These are phyloP conservation scores for Leccinum rimulosum DNA, from an alignment of 768 basidiomycete species.

Conservation along the genomic window DNA sequence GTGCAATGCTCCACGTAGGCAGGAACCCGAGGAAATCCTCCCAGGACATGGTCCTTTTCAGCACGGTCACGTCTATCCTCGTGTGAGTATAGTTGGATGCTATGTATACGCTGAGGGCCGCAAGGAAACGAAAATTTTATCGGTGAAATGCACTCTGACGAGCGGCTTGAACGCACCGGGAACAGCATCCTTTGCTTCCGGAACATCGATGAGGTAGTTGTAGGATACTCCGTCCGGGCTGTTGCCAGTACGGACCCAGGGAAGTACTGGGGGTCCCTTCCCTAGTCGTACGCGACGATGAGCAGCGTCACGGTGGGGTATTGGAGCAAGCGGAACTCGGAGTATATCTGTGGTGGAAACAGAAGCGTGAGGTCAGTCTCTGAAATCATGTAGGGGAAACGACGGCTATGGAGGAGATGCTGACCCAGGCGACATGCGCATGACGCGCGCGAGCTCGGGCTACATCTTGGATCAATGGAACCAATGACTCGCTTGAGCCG, in stretches of 20 bases:
- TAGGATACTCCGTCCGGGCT: conserved; percentile 8
- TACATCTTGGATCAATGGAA: conserved; percentile 69
- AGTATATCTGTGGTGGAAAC: not conserved
- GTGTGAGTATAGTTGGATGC: not conserved
- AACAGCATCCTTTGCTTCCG: not conserved
- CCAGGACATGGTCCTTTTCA: conserved; percentile 64
- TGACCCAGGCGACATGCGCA: conserved; percentile 71
- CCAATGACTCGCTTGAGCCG: conserved; percentile 82
- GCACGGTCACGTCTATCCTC: conserved; percentile 35
- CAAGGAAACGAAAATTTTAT: conserved; percentile 25
- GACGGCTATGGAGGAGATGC: conserved; percentile 7
- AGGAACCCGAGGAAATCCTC: conserved; percentile 65
- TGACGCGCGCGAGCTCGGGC: conserved; percentile 60
- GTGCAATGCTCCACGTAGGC: conserved; percentile 69
- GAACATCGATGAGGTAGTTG: conserved; percentile 3
- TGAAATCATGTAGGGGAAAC: not conserved
- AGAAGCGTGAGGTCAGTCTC: not conserved
- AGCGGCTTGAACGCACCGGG: conserved; percentile 19
- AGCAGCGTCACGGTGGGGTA: conserved; percentile 4
- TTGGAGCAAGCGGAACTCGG: conserved; percentile 4
- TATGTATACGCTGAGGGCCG: not conserved
- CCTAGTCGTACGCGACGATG: conserved; percentile 3
- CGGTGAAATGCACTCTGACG: conserved; percentile 58
- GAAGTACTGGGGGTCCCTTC: not conserved
- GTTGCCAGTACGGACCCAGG: conserved; percentile 6